Evolutionary conservation across 2,329 filamentous ascomycete genomes (phyloP).

Genomic region (Alternaria sp.): DNA sequence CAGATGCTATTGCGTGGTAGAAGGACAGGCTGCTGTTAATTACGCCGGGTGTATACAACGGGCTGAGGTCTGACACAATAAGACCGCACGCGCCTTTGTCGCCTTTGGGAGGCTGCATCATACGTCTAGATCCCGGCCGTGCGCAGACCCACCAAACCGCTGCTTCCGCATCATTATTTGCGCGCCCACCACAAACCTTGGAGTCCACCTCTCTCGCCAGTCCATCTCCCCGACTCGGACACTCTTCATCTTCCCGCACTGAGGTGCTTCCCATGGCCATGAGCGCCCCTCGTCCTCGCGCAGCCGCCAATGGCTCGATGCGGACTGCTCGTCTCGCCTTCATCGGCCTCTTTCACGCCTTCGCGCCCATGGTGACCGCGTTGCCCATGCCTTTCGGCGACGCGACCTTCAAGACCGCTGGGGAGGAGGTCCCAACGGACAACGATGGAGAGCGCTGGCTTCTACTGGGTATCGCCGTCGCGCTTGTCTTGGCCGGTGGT

Average conservation of each 20-base stretch:
- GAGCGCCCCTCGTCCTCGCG: slow-evolving; percentile 29
- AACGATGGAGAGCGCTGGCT: slow-evolving; percentile 76
- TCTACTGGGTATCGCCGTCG: slow-evolving; percentile 77
- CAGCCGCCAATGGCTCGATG: slow-evolving; percentile 38
- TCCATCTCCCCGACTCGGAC: slow-evolving; percentile 4
- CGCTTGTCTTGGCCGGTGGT: slow-evolving; percentile 84
- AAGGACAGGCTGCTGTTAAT: background rate
- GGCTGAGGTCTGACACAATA: background rate
- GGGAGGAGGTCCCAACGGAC: slow-evolving; percentile 42
- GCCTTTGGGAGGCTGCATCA: background rate
- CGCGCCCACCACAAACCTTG: slow-evolving; percentile 5
- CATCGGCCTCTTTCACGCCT: slow-evolving; percentile 40
- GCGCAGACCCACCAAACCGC: slow-evolving; percentile 6
- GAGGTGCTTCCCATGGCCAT: slow-evolving; percentile 32
- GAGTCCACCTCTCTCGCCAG: background rate
- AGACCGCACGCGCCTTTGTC: background rate
- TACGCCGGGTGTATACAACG: background rate
- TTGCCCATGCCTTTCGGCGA: slow-evolving; percentile 39
- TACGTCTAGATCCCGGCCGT: background rate
- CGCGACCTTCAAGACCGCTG: slow-evolving; percentile 22
- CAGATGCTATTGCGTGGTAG: background rate
- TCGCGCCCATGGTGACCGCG: slow-evolving; percentile 42
- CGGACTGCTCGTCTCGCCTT: slow-evolving; percentile 33
- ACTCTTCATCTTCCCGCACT: slow-evolving; percentile 19
- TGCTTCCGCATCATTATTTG: slow-evolving; percentile 16